Evolutionary conservation across 768 basidiomycete species (phyloP), one percentile per base, ranked within the genome.

Genomic region (Calocybe indica): DNA sequence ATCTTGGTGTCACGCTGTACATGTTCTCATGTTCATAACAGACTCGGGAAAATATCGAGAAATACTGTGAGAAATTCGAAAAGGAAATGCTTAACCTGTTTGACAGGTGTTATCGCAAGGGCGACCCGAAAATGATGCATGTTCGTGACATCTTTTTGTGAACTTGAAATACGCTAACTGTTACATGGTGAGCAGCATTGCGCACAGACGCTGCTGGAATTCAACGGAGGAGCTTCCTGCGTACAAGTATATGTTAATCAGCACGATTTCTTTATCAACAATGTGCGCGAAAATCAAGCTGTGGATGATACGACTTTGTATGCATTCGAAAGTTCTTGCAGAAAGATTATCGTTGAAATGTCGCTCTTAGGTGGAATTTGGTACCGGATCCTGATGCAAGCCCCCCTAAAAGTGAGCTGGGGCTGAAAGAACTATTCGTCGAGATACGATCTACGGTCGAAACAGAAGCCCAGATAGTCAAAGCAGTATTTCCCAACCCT

Each of bases 111-210:
- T 99, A 98, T 66, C 82, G 94, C 45, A 91, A 92, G 61, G 93
- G 94, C 31, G 96, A 99, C 61, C 96, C 96, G 0, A 95, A 95
- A 68, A 90, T 97, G 88, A 99, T 99, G 96, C 91, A 94, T 69
- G 96, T 88, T 49, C 39, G 80, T 71, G 46, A 12, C 52, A 34
- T 34, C 14, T 37, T 43, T 45, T 46, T 37, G 33, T 37, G 12
- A 10, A 7, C 2, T 22, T 29, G n/a, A 33, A n/a, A 10, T 37
- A 29, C 29, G 8, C n/a, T 31, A 37, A 37, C 22, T 46, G 10
- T 28, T 6, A 39, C 49, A 37, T 36, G 30, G 8, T 49, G 35
- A 40, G 37, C 33, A 99, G 95, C 96, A 98, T 61, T 98, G 95
- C 60, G 95, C 96, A 0, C 90, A 94, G 69, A 95, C 92, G 2